Base-by-base conservation (phyloP, 208 protist genomes). In the Tritrichomonas foetus region DNA sequence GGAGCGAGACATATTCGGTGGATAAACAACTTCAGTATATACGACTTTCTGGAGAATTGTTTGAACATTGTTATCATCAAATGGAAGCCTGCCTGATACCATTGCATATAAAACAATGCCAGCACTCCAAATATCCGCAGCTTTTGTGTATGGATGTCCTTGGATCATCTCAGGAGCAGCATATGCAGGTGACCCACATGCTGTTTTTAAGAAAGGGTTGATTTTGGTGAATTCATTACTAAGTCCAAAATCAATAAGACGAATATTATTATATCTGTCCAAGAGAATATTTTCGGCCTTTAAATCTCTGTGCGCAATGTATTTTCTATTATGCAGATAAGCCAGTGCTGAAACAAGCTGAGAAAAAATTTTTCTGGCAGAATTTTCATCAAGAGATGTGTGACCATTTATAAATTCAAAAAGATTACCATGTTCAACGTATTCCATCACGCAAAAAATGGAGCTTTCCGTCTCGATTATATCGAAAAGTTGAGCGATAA, bases 181-280 rank as follows among this genome's bases (percentile, higher is more conserved):
- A 53, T 82, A 82, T 1, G 74, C 50, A 30, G 74, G 74, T 20
- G 69, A 78, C 5, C 93, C 93, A 39, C 93, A 94, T 41, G 5
- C 14, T 16, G 74, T 78, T 20, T 94, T 41, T 16, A 94, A 30
- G 5, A 82, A 30, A 9, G 74, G 74, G 25, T 20, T n/a, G 8
- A 50, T 47, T 25, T 25, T 20, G 8, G 55, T 64, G 20, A 64
- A 64, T 8, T 25, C 8, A 50, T 82, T 82, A 82, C 41, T 53
- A 93, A 93, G 47, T 47, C 82, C 82, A 33, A 93, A 93, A 93
- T 93, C 82, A 36, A 39, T 66, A 41, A 93, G 13, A 44, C 33
- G 22, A 11, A 82, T 93, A 66, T 53, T 93, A 13, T 13, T n/a
- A 39, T 93, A 47, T 8, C 8, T 93, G 3, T 69, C 82, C 30